Percentiles rank a stretch among this genome's conserved stretches.
phyloP scores from a whole-genome alignment of 495 filamentous ascomycete genomes.

The Alectoria sarmentosa region DNA sequence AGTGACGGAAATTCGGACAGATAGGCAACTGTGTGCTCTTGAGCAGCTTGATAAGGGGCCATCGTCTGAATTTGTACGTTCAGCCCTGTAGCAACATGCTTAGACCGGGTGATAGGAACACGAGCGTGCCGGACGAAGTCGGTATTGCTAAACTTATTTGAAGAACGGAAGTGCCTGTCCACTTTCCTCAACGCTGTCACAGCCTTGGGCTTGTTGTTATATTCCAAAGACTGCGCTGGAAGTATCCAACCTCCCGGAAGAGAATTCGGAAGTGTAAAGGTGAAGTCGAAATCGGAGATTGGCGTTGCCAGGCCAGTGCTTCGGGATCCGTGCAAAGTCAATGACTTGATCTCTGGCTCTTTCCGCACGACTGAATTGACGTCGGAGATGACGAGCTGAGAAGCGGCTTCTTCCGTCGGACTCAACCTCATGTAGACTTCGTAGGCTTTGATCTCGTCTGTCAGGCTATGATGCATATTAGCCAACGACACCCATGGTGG shows the following conservation, averaged over 20 bases:
- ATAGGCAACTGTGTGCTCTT: conserved; percentile 41
- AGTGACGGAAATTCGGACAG: conserved; percentile 43
- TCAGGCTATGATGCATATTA: conserved; percentile 28
- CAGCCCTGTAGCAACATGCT: conserved; percentile 43
- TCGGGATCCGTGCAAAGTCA: conserved; percentile 46
- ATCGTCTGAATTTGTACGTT: conserved; percentile 36
- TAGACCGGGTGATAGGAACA: conserved; percentile 28
- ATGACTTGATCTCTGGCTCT: conserved; percentile 25
- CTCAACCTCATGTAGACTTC: conserved; percentile 38
- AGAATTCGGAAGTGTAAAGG: conserved; percentile 29
- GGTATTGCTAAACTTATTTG: neutral
- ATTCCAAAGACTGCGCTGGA: conserved; percentile 12
- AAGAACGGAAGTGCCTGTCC: conserved; percentile 21
- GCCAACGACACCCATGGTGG: neutral
- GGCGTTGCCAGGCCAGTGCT: conserved; percentile 44
- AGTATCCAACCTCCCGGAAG: conserved; percentile 15
- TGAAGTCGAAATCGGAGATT: conserved; percentile 47
- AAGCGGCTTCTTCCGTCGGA: conserved; percentile 29
- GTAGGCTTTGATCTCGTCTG: conserved; percentile 42
- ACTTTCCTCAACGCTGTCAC: conserved; percentile 26
- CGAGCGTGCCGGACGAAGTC: conserved; percentile 16
- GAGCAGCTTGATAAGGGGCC: conserved; percentile 22
- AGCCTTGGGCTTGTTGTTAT: neutral
- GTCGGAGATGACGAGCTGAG: conserved; percentile 29
- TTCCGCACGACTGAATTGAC: conserved; percentile 26